Evolutionary conservation across 2,329 filamentous ascomycete genomes (phyloP).

Genomic region (Arthrinium phaeospermum): DNA sequence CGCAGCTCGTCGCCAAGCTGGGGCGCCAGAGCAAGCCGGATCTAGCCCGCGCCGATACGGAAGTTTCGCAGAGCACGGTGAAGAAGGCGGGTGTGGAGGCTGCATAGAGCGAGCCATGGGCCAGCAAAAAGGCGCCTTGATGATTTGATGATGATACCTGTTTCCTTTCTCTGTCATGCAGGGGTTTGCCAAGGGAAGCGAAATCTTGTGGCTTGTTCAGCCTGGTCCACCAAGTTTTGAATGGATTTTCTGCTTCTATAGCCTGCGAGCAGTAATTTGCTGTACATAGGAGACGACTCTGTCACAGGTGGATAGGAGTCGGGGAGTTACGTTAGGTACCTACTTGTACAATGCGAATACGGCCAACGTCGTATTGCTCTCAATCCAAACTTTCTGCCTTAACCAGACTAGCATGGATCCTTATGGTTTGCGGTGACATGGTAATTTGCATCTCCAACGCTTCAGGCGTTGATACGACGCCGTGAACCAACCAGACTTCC

Average conservation of each 20-base stretch:
- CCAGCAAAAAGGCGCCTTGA: not conserved
- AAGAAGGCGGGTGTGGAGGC: slow-evolving; percentile 2
- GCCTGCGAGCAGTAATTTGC: not conserved
- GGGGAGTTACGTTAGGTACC: not conserved
- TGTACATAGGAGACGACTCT: not conserved
- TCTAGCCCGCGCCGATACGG: not conserved
- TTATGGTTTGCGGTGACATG: not conserved
- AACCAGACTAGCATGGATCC: not conserved
- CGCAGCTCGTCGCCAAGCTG: slow-evolving; percentile 59
- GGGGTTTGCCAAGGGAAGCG: not conserved
- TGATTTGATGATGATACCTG: not conserved
- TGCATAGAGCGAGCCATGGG: not conserved
- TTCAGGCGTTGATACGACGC: no score
- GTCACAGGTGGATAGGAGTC: not conserved
- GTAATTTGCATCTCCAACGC: no score
- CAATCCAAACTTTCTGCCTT: not conserved
- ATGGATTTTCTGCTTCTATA: not conserved
- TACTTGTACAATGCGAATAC: not conserved
- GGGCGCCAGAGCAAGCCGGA: slow-evolving; percentile 39
- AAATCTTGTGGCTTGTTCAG: slow-evolving; percentile 1
- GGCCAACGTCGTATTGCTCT: not conserved
- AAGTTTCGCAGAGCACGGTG: not conserved
- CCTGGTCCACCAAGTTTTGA: not conserved
- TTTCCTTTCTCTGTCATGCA: not conserved
- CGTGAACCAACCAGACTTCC: no score